Evolutionary conservation across 176 grass and related monocot genomes (phyloP).

Genomic region (Zoysia pacifica): DNA sequence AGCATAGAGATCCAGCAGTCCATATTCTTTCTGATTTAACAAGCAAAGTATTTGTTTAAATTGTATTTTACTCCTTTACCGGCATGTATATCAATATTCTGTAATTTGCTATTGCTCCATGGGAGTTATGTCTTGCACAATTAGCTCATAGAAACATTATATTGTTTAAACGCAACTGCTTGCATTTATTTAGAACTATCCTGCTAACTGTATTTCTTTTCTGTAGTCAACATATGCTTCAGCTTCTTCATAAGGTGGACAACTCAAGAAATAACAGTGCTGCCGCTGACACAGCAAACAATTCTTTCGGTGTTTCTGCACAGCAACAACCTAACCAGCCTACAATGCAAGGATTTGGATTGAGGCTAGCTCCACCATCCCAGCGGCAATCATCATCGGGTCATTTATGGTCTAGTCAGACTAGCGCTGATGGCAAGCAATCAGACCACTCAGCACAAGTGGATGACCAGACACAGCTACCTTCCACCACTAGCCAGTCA

Average conservation of each 20-base stretch:
- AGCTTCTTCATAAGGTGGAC: conserved; percentile 90
- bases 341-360: conserved; percentile 73
- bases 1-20: background rate
- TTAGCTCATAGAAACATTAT: conserved; percentile 26
- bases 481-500: conserved; percentile 53
- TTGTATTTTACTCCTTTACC: background rate
- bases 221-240: conserved; percentile 96
- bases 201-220: conserved; percentile 41
- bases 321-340: conserved; percentile 63
- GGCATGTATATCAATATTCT: conserved; percentile 15
- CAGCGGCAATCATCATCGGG: conserved; percentile 58
- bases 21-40: conserved; percentile 13
- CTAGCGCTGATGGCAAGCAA: conserved; percentile 61
- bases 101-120: conserved; percentile 7
- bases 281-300: conserved; percentile 47
- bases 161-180: conserved; percentile 53
- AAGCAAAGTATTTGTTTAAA: background rate
- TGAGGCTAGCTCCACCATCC: conserved; percentile 73
- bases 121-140: conserved; percentile 7
- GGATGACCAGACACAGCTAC: conserved; percentile 42
- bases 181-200: conserved; percentile 44
- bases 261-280: conserved; percentile 59
- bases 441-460: conserved; percentile 43
- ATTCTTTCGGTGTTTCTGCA: conserved; percentile 45
- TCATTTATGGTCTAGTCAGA: conserved; percentile 53